Base-by-base conservation (phyloP, 352 stramenopile genomes). In the Phytophthora citrophthora region DNA sequence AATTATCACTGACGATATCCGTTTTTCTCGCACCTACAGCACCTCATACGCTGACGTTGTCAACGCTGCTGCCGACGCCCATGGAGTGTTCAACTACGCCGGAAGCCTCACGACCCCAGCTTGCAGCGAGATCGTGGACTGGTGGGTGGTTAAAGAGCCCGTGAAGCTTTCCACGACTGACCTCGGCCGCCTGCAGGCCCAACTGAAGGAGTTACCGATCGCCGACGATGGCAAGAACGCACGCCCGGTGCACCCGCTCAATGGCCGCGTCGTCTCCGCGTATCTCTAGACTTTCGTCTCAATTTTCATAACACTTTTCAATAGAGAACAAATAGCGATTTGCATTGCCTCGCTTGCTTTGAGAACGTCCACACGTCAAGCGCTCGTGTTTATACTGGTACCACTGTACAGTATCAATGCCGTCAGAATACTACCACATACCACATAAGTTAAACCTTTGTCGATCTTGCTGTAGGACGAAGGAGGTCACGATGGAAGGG, bases 41-140 rank as follows among this genome's bases (percentile, higher is more conserved):
- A 43, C 32, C 15, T 68, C 54, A 34, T 88, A 86, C 54, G 72
- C 81, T 1, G 74, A 83, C 46, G 6, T 86, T 32, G 61, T 88
- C 39, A 84, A 79, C 44, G 44, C 54, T n/a, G 60, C 76, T 29
- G 64, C 83, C 2, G 43, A 69, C 29, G 64, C 57, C 26, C 47
- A 66, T 20, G 54, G 62, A 31, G 54, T 70, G 32, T 74, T 62
- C 31, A 79, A 77, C 61, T 79, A 82, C 47, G 34, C 58, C 6
- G 67, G 70, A 1, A 71, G 74, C 24, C 54, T 78, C 11, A 80
- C 63, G 5, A 78, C 67, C 5, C 71, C 70, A 3, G 45, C 39
- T 4, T 83, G 74, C 51, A 62, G 54, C 6, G 70, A 80, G 48
- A 62, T 72, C 46, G 67, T 77, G 5, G 68, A 72, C 59, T 82